Base-by-base conservation (phyloP, 2,329 filamentous ascomycete genomes). In the Tolypocladium cylindrosporum region DNA sequence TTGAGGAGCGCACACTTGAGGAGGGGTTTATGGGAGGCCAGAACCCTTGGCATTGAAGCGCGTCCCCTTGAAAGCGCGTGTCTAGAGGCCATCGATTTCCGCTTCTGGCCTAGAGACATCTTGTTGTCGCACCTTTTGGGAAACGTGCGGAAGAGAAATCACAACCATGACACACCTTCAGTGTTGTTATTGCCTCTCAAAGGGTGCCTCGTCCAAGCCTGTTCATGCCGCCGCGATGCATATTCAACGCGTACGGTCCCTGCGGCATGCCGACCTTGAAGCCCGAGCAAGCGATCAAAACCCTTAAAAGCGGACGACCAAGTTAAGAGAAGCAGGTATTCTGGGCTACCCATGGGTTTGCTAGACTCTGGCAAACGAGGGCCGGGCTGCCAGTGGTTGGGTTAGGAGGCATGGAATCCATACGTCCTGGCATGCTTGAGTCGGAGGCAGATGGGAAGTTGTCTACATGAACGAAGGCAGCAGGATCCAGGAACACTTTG, bases 1-100 rank as follows among this genome's bases (percentile, higher is more conserved):
- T 99, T 62, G 94, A 99, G 74, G 94, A 97, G 74, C 84, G 94
- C 41, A 97, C 92, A 2, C 77, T 97, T 58, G 93, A 96, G 72
- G 93, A 97, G 72, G 91, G 91, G 2, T 97, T 91, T 69, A 89
- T 91, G 84, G 81, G 80, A 48, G 79, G 78, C 51, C 84, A 83
- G 68, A 80, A 74, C 59, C 76, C 79, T 55, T 86, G 86, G 78
- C 90, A 94, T 72, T 96, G 88, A 71, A 61, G 55, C 8, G 16
- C 31, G 7, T 37, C 19, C 13, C 2, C 31, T 37, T 21, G 10
- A n/a, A 37, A 8, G 48, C 31, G 11, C 48, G 19, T 31, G 14
- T 19, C 45, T 10, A 8, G 27, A 19, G 45, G 45, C 16, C 55
- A 16, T 16, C 6, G 45, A 41, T 4, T n/a, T 21, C 10, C 31